These are phyloP conservation scores for Brassica cretica DNA, from an alignment of 345 rosid species.

Conservation along the genomic window DNA sequence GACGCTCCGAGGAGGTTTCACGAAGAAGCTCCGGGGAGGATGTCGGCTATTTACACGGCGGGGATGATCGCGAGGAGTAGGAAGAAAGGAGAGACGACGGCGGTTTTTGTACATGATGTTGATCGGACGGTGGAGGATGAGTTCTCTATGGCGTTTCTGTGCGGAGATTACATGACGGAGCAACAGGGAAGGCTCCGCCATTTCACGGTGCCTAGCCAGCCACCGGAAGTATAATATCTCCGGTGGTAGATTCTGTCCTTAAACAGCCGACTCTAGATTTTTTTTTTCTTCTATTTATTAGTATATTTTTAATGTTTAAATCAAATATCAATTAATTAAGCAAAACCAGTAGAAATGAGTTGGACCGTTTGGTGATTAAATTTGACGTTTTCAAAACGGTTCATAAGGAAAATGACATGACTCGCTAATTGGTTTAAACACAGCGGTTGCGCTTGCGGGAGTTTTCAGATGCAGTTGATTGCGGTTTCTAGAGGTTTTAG, in stretches of 20 bases:
- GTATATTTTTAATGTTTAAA: too few species aligned
- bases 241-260: conserved; percentile 18
- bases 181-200: conserved; percentile 81
- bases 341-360: neutral
- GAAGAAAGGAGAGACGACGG: conserved; percentile 57
- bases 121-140: conserved; percentile 75
- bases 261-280: neutral
- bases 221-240: conserved; percentile 39
- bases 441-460: too few species aligned
- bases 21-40: conserved; percentile 81
- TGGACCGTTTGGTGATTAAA: neutral
- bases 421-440: too few species aligned
- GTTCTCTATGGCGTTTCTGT: conserved; percentile 66
- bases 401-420: neutral
- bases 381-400: conserved; percentile 7
- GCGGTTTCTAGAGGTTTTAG: too few species aligned
- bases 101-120: conserved; percentile 86
- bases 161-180: conserved; percentile 67
- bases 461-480: too few species aligned
- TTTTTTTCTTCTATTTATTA: too few species aligned
- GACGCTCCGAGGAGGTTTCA: conserved; percentile 91
- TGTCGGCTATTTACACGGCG: conserved; percentile 83
- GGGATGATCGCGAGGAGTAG: conserved; percentile 78
- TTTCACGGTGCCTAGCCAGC: conserved; percentile 63
- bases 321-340: neutral